Base-by-base conservation (phyloP, 2,329 filamentous ascomycete species). In the Hypoxylon sp. region DNA sequence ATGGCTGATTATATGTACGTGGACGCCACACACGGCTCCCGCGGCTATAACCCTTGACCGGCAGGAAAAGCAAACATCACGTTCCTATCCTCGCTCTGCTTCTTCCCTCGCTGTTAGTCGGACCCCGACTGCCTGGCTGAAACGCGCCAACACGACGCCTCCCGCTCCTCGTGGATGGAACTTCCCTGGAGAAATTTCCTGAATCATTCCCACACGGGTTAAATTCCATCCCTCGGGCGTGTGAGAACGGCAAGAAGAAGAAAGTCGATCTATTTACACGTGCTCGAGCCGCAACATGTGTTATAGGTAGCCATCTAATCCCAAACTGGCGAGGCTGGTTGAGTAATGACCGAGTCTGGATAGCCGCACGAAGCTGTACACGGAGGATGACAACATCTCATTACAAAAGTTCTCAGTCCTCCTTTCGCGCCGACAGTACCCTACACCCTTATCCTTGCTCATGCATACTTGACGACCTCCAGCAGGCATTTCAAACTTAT, bases 141-240 rank as follows among this genome's bases (percentile, higher is more conserved):
- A 70, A 70, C 68, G 41, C 50, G 28, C 48, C 49, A 62, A 48
- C 52, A 36, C 36, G 38, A 55, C 61, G 68, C 65, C 65, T 70
- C 68, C 61, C 61, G 57, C 53, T 51, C 60, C 45, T 60, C 25
- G 11, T 50, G 48, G 57, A 59, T 21, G 28, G 52, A 32, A 14
- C 19, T 17, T 43, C 49, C 63, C 61, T 45, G 49, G 58, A 38
- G 45, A 65, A 51, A 38, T 60, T 46, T 30, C 38, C 38, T 55
- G 48, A 43, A 60, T 63, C 53, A 65, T 60, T 70, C 61, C 61
- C 61, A 61, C 61, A 68, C 51, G 9, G 49, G 52, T 25, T 49
- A 48, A 45, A n/a, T 43, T 19, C 30, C 23, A 30, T 45, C 4
- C 45, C 43, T 57, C 34, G 34, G 43, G 28, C 17, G 25, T 7